phyloP scores from a whole-genome alignment of 2,329 filamentous ascomycete genomes.

The Lachnellula arida region DNA sequence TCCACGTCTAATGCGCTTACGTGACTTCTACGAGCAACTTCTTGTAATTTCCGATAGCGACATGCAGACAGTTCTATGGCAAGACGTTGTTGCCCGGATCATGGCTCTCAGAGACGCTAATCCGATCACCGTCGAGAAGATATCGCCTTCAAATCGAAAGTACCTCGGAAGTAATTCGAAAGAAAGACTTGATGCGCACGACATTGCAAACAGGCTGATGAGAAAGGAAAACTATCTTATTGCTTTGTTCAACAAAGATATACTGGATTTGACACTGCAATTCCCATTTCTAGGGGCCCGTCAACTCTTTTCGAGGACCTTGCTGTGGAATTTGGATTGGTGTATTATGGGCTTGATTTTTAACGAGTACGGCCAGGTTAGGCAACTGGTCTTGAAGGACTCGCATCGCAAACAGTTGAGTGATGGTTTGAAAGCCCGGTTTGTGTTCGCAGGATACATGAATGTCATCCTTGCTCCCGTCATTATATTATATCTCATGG shows the following conservation, averaged over 20 bases:
- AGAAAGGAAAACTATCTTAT: slow-evolving; percentile 95
- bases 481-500: slow-evolving; percentile 76
- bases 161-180: slow-evolving; percentile 77
- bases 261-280: slow-evolving; percentile 80
- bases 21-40: slow-evolving; percentile 65
- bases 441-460: slow-evolving; percentile 78
- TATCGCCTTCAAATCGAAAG: slow-evolving; percentile 53
- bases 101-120: slow-evolving; percentile 69
- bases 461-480: slow-evolving; percentile 85
- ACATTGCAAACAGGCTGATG: slow-evolving; percentile 96
- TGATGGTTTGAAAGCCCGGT: slow-evolving; percentile 68
- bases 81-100: slow-evolving; percentile 63
- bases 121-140: slow-evolving; percentile 57
- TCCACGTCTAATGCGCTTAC: slow-evolving; percentile 56
- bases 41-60: slow-evolving; percentile 64
- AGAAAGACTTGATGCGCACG: slow-evolving; percentile 89
- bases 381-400: slow-evolving; percentile 79
- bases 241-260: slow-evolving; percentile 94
- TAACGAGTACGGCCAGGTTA: slow-evolving; percentile 80
- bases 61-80: slow-evolving; percentile 71
- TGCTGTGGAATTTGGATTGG: slow-evolving; percentile 89
- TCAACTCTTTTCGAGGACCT: slow-evolving; percentile 80
- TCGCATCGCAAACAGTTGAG: slow-evolving; percentile 76
- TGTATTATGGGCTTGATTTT: slow-evolving; percentile 94
- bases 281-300: slow-evolving; percentile 76